Conservation (phyloP, 2,329 filamentous ascomycete genomes). For the Diaporthe caulivora region DNA sequence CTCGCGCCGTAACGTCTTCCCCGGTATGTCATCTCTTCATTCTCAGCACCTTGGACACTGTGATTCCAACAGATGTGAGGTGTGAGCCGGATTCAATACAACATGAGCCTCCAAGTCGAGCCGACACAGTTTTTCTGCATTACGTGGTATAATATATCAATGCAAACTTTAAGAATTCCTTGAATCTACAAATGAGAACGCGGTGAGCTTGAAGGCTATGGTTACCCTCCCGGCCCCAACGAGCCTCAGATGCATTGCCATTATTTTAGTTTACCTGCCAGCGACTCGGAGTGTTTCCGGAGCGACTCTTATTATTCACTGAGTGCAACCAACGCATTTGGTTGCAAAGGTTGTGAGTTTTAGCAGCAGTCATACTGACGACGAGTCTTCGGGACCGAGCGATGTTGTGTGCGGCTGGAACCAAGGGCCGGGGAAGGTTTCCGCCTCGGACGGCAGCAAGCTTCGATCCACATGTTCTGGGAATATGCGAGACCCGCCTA, state of each 20-base stretch:
- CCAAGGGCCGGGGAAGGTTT: neutral
- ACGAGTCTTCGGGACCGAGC: neutral
- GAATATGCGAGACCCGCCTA: neutral
- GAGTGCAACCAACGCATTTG: neutral
- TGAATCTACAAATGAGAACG: neutral
- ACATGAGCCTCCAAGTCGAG: neutral
- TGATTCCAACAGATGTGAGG: neutral
- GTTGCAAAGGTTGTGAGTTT: neutral
- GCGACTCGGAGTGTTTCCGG: neutral
- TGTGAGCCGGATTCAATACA: neutral
- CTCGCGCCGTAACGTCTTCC: neutral
- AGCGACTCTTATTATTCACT: neutral
- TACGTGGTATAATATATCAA: neutral
- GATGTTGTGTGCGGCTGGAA: neutral
- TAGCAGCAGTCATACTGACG: neutral
- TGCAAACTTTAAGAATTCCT: neutral
- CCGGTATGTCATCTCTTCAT: neutral
- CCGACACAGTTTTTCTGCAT: neutral
- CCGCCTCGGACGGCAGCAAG: neutral
- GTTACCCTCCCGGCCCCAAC: neutral
- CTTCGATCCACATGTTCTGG: neutral
- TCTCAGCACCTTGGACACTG: neutral
- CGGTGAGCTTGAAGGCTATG: neutral
- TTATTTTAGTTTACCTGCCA: neutral
- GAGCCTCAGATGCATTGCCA: neutral